Evolutionary conservation across 2,329 filamentous ascomycete genomes (phyloP), one percentile per base, ranked within the genome.

Genomic region (Fusarium vanettenii): DNA sequence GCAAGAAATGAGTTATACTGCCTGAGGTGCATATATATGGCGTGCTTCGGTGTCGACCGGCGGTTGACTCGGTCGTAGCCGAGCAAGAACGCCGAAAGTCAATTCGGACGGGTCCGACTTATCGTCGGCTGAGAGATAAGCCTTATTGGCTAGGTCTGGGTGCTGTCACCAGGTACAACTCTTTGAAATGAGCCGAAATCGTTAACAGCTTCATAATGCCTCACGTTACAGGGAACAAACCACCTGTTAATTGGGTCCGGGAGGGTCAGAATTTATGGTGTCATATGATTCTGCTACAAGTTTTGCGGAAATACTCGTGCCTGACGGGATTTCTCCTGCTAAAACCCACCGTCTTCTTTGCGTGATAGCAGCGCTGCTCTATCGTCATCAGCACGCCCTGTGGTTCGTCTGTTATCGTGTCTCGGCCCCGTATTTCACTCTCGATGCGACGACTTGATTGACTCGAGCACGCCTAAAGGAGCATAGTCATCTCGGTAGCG

Each of bases 351-450:
- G n/a, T 22, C 22, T 10, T 37, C 56, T 37, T 59, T 37, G 33
- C 56, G 56, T 59, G 56, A 59, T 59, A 59, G 56, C 56, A 59
- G 33, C 31, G 56, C 6, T 35, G 31, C 56, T 59, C 56, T 59
- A 27, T 59, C 56, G 56, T 39, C 56, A 59, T 59, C 56, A 16
- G 20, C 16, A n/a, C 25, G 29, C n/a, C 9, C 22, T 59, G 31
- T 59, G 56, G 56, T 59, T 59, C 56, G 56, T 39, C 33, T 22
- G 56, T 39, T 59, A 39, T 59, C 56, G 0, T 2, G 9, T 41
- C 20, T 22, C 4, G 13, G 33, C 33, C 56, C 52, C 52, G 31
- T 56, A 33, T 56, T 33, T 56, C 5, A 5, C 52, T 10, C n/a
- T 22, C 13, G n/a, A 59, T 39, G 56, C 20, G 18, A 18, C 16